Base-by-base conservation (phyloP, 1,284 basidiomycete genomes). In the Puccinia coronata region DNA sequence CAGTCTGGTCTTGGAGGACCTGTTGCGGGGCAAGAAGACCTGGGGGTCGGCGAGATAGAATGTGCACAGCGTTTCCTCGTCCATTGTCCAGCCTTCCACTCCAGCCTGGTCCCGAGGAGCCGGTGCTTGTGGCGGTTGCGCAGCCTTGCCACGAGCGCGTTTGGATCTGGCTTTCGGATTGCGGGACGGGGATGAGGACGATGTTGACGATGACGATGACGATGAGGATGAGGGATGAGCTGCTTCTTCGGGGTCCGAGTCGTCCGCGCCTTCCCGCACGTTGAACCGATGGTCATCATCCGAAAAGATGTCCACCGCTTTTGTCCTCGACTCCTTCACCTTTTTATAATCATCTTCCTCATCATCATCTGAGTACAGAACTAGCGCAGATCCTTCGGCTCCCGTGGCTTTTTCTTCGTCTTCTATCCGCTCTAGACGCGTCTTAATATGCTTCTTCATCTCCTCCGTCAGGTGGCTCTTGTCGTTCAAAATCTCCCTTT, bases 271-370 rank as follows among this genome's bases (percentile, higher is more conserved):
- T 49, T 61, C 23, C 20, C 18, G 36, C 1, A 39, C 9, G 2
- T 59, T 39, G 43, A 75, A 75, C 23, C 39, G 36, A 59, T 75
- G 53, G 28, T 75, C 73, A 61, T 75, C 73, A 43, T 75, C 73
- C 28, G 51, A 57, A 31, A 75, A 75, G n/a, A 75, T 61, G 47
- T 75, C 73, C 18, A 61, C 41, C 9, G 5, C 36, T n/a, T n/a
- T n/a, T n/a, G n/a, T n/a, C n/a, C n/a, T n/a, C n/a, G n/a, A n/a
- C n/a, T n/a, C n/a, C n/a, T n/a, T n/a, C n/a, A n/a, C n/a, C n/a
- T n/a, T n/a, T n/a, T n/a, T n/a, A n/a, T n/a, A n/a, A n/a, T n/a
- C n/a, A n/a, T n/a, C n/a, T n/a, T 57, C 71, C 18, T 73, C 71
- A 12, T 53, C 51, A 63, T 75, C 73, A 47, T 57, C 71, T 0